These are phyloP conservation scores for Coemansia sp. DNA, from an alignment of 192 early-diverging fungal species.

Conservation along the genomic window DNA sequence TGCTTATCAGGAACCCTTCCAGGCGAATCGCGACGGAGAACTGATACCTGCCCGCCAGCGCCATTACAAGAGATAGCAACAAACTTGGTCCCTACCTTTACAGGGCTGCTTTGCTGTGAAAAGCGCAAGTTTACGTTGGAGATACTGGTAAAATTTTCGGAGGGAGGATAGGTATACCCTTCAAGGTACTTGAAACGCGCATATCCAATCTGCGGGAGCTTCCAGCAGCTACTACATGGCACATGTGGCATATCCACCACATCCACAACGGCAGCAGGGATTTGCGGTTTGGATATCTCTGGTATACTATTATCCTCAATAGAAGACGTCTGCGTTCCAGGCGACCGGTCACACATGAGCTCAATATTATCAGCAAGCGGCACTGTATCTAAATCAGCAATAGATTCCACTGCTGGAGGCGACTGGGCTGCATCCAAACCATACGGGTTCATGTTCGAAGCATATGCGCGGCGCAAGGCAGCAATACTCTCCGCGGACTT, in stretches of 20 bases:
- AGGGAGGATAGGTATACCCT: constrained; percentile 60
- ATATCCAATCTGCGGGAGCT: constrained; percentile 13
- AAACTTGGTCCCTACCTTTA: constrained; percentile 58
- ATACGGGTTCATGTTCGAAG: neutral
- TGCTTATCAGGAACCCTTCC: constrained; percentile 57
- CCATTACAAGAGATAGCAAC: constrained; percentile 74
- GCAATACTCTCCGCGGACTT: constrained; percentile 22
- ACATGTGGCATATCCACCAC: neutral
- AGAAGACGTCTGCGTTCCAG: neutral
- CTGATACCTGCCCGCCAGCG: constrained; percentile 75
- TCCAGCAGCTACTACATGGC: neutral
- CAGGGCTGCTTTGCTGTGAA: constrained; percentile 32
- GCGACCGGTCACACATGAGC: neutral
- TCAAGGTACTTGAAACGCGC: constrained; percentile 63
- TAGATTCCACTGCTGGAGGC: neutral
- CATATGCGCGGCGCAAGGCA: constrained; percentile 12
- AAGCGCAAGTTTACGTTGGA: constrained; percentile 30
- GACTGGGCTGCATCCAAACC: neutral
- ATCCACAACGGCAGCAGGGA: neutral
- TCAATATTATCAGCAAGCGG: neutral
- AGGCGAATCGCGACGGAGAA: constrained; percentile 63
- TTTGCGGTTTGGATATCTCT: neutral
- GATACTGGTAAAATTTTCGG: constrained; percentile 67
- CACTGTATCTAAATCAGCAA: neutral
- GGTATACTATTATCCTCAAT: neutral